These are phyloP conservation scores for Aspergillus nanangensis DNA, from an alignment of 495 filamentous ascomycete species.

Conservation along the genomic window DNA sequence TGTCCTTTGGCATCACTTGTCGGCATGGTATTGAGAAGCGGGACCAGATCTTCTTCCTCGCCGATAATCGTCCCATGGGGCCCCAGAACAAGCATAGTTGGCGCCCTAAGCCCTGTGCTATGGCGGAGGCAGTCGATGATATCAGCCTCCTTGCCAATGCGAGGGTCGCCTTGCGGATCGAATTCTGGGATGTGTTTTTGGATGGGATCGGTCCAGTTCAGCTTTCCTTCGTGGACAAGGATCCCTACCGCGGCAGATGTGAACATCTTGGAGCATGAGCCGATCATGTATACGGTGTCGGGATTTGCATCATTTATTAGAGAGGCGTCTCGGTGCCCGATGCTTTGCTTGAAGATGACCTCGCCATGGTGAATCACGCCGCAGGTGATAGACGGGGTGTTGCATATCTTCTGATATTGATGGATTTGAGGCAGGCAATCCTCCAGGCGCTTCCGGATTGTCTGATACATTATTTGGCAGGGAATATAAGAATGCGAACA, in stretches of 20 bases:
- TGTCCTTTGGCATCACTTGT: conserved; percentile 13
- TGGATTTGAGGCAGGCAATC: conserved; percentile 4
- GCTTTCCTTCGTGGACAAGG: conserved; percentile 23
- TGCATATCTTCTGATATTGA: conserved; percentile 10
- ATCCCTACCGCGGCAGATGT: conserved; percentile 26
- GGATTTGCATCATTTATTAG: conserved; percentile 7
- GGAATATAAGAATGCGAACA: not conserved
- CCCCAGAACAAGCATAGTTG: conserved; percentile 18
- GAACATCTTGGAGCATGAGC: conserved; percentile 34
- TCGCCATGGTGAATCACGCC: conserved; percentile 19
- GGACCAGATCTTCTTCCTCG: conserved; percentile 15
- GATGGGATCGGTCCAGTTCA: conserved; percentile 18
- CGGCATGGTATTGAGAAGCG: conserved; percentile 26
- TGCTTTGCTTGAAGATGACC: conserved; percentile 14
- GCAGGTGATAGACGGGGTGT: conserved; percentile 17
- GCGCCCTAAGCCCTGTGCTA: conserved; percentile 34
- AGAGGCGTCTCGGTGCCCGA: conserved; percentile 18
- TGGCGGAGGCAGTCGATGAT: conserved; percentile 45
- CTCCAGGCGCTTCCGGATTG: not conserved
- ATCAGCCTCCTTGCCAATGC: conserved; percentile 26
- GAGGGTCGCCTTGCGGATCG: conserved; percentile 8
- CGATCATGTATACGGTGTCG: conserved; percentile 32
- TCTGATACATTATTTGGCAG: not conserved
- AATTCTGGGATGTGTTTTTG: conserved; percentile 20
- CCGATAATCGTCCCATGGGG: conserved; percentile 4